Base-by-base conservation (phyloP, 2,329 filamentous ascomycete genomes). In the Fusarium subtropicale region DNA sequence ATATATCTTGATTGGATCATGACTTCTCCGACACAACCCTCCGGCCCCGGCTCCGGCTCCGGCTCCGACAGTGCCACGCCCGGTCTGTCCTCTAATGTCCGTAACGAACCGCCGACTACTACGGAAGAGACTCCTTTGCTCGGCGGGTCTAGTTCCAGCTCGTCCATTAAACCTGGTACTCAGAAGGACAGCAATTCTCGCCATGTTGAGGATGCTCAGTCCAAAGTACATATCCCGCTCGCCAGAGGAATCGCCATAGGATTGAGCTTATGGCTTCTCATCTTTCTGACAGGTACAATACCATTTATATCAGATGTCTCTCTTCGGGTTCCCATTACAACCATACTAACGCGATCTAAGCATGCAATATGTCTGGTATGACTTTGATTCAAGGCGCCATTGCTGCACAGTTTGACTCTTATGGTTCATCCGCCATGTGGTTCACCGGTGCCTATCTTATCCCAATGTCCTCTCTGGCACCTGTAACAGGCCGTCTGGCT, bases 301-400 rank as follows among this genome's bases (percentile, higher is more conserved):
- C 26, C 31, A 8, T 24, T 15, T 36, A 34, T 24, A 31, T 7
- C 18, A 18, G 9, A 41, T 16, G 8, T 18, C 28, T 9, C 15
- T 15, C 26, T 39, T 24, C 24, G 20, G 38, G 30, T 15, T 26
- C 4, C 30, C 20, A 18, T 38, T n/a, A 31, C 8, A 2, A 47
- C 18, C 31, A 28, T 50, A 31, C 56, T 71, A 16, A 73, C 45
- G 24, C 18, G 16, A 47, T n/a, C 28, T 10, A 24, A 85, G 85
- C 86, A 8, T 81, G 87, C 66, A 96, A 96, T 75, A 92, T 94
- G 80, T 92, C 90, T 15, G 89, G 93, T 71, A 90, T 97, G 76
- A 92, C 92, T 8, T 94, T 93, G 58, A 92, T 91, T 3, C 93
- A 96, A 79, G 92, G 90, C 10, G 84, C 84, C 51, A 92, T 97